Conservation (phyloP, 2,329 filamentous ascomycete genomes). For the Epichloe festucae region DNA sequence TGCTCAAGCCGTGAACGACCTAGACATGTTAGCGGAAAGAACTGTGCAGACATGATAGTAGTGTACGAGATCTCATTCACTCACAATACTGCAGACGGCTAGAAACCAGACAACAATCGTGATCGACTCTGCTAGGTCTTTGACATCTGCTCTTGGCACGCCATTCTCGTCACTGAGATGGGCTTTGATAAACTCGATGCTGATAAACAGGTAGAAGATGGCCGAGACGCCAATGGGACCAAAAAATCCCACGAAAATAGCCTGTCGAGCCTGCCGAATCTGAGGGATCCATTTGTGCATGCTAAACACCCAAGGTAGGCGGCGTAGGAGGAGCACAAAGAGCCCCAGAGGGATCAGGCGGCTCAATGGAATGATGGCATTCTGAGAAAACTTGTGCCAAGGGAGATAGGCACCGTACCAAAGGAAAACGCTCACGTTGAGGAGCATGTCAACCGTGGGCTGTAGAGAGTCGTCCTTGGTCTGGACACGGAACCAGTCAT, state of each 20-base stretch:
- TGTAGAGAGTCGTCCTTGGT: conserved; percentile 87
- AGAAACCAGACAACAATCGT: conserved; percentile 77
- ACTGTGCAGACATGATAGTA: conserved; percentile 13
- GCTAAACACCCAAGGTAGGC: conserved; percentile 62
- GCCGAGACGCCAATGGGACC: conserved; percentile 85
- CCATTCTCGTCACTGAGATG: conserved; percentile 42
- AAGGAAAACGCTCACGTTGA: conserved; percentile 79
- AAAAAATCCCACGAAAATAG: conserved; percentile 77
- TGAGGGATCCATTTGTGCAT: conserved; percentile 68
- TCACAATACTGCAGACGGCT: conserved; percentile 67
- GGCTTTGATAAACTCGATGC: conserved; percentile 55
- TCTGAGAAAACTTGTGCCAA: conserved; percentile 57
- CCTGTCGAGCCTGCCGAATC: conserved; percentile 61
- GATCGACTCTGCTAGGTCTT: conserved; percentile 50
- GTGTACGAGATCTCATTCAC: conserved; percentile 17
- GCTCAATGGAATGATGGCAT: conserved; percentile 57
- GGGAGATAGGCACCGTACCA: conserved; percentile 84
- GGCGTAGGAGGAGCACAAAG: conserved; percentile 62
- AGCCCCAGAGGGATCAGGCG: conserved; percentile 63
- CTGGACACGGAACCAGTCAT: conserved; percentile 86
- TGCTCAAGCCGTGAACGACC: conserved; percentile 69
- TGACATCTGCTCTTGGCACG: conserved; percentile 50
- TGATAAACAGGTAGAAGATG: conserved; percentile 79
- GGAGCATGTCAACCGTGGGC: conserved; percentile 85
- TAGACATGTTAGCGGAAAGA: conserved; percentile 3